Percentiles rank a stretch among this genome's conserved stretches.
phyloP scores from a whole-genome alignment of 2,329 filamentous ascomycete genomes.

The Aspergillus latus region DNA sequence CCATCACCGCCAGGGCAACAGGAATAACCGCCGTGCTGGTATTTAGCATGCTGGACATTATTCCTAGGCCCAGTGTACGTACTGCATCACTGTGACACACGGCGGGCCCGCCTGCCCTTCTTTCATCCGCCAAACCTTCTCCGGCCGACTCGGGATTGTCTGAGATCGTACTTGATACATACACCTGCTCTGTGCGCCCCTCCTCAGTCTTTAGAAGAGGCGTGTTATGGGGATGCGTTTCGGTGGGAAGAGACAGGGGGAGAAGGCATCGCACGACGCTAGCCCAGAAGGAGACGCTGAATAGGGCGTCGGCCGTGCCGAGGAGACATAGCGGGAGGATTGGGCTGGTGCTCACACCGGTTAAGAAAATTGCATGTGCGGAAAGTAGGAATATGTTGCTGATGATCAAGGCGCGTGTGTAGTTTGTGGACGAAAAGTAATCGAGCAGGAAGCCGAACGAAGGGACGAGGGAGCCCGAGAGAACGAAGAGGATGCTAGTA shows the following conservation, averaged over 20 bases:
- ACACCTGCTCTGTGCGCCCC: not conserved
- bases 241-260: not conserved
- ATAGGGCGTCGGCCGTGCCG: not conserved
- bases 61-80: slow-evolving; percentile 5
- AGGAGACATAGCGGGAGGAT: not conserved
- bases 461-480: not conserved
- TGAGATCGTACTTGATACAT: not conserved
- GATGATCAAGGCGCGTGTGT: not conserved
- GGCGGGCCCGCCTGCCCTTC: not conserved
- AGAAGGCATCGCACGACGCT: slow-evolving; percentile 2
- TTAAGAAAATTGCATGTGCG: not conserved
- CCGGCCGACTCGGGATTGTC: not conserved
- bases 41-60: slow-evolving; percentile 13
- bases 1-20: not conserved
- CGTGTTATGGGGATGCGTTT: not conserved
- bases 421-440: not conserved
- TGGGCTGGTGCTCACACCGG: not conserved
- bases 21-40: slow-evolving; percentile 5
- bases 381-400: not conserved
- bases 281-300: slow-evolving; percentile 1
- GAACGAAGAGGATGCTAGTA: not conserved
- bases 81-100: not conserved
- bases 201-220: not conserved
- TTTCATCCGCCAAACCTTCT: not conserved
- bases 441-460: slow-evolving; percentile 5